These are phyloP conservation scores for Calonectria pteridis DNA, from an alignment of 2,329 filamentous ascomycete genomes.

Conservation along the genomic window DNA sequence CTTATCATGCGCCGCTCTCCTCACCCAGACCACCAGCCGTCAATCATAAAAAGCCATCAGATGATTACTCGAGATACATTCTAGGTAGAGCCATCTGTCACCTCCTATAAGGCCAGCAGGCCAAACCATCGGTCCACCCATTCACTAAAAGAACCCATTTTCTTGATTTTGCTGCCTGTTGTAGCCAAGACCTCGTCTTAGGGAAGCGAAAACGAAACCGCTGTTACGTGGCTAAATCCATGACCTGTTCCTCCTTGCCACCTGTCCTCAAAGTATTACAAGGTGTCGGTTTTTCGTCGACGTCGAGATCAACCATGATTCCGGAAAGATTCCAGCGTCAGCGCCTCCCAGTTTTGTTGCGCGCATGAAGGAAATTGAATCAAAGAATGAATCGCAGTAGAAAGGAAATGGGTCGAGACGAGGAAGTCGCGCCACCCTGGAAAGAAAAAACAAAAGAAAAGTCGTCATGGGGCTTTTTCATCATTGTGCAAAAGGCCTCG, in stretches of 20 bases:
- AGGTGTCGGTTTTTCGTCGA: constrained; percentile 38
- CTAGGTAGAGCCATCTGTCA: constrained; percentile 43
- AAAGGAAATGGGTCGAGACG: constrained; percentile 31
- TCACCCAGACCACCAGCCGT: constrained; percentile 43
- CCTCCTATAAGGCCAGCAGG: constrained; percentile 31
- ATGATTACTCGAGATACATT: constrained; percentile 49
- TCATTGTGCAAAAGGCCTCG: constrained; percentile 14
- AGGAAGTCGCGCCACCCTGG: constrained; percentile 13
- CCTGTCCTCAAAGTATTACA: constrained; percentile 38
- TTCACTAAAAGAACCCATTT: constrained; percentile 38
- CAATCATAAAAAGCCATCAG: constrained; percentile 42
- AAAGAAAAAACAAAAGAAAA: constrained; percentile 21
- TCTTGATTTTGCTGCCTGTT: constrained; percentile 30
- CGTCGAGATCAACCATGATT: constrained; percentile 36
- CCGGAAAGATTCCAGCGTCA: constrained; percentile 36
- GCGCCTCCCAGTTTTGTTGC: constrained; percentile 44
- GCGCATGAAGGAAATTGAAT: constrained; percentile 31
- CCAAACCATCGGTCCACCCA: constrained; percentile 30
- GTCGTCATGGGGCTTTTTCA: constrained; percentile 23
- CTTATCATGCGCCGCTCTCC: constrained; percentile 37
- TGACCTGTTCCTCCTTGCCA: constrained; percentile 32
- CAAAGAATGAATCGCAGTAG: constrained; percentile 39
- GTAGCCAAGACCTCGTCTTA: constrained; percentile 28
- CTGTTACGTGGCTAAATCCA: constrained; percentile 34
- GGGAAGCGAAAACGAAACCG: constrained; percentile 27